Percentiles rank a stretch among this genome's conserved stretches.
Conservation (phyloP, 345 rosid genomes). For the Brassica rapa region DNA sequence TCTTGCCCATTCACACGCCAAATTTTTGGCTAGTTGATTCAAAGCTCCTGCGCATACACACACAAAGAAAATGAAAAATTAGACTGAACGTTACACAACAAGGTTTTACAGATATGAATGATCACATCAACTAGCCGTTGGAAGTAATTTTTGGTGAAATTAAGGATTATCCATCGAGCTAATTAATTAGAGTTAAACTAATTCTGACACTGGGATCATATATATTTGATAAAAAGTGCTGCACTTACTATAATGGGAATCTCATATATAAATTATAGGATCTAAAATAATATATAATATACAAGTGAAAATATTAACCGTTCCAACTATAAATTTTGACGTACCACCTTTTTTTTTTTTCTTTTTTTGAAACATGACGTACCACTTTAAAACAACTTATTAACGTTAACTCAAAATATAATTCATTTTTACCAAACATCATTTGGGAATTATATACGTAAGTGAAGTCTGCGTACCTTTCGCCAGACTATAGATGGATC, state of each 20-base stretch:
- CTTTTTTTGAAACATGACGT: neutral
- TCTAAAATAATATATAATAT: no score
- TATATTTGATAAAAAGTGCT: neutral
- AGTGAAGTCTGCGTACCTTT: constrained; percentile 39
- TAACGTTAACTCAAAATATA: neutral
- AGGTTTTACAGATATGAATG: neutral
- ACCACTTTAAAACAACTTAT: neutral
- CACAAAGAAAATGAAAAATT: constrained; percentile 6
- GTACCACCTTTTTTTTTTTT: neutral
- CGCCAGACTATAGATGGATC: constrained; percentile 43
- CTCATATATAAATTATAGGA: neutral
- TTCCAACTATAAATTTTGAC: neutral
- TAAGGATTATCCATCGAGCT: neutral
- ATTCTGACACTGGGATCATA: neutral
- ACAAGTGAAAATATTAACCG: neutral
- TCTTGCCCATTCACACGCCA: constrained; percentile 74
- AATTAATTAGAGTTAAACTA: neutral
- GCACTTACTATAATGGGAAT: neutral
- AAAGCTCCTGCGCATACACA: constrained; percentile 47
- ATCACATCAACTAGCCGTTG: neutral
- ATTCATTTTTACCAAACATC: neutral
- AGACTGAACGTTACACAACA: neutral
- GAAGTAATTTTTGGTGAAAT: neutral
- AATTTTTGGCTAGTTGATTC: constrained; percentile 50
- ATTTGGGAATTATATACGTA: neutral